Evolutionary conservation across 2,329 filamentous ascomycete species (phyloP).

Genomic region (Aspergillus niger): DNA sequence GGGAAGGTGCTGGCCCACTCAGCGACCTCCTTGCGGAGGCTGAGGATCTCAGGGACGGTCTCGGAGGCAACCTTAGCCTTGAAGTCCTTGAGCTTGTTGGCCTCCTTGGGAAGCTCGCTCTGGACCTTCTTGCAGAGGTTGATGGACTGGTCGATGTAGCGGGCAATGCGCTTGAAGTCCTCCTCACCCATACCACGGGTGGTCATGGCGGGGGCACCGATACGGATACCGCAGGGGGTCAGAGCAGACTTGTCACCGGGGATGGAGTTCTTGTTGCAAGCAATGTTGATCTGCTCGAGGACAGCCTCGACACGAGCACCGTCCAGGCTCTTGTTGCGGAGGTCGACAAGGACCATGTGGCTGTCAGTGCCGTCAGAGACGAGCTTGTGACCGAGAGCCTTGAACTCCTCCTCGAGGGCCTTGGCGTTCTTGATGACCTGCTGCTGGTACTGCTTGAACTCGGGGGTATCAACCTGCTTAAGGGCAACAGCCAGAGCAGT

Average conservation of each 20-base stretch:
- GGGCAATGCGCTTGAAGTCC: constrained; percentile 87
- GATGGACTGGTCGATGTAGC: constrained; percentile 87
- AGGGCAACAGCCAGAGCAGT: constrained; percentile 91
- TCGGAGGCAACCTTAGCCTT: constrained; percentile 84
- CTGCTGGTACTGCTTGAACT: constrained; percentile 91
- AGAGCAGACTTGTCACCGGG: constrained; percentile 97
- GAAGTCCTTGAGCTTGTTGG: constrained; percentile 99
- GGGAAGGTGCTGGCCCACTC: constrained; percentile 88
- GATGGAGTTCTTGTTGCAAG: constrained; percentile 99
- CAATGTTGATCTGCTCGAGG: constrained; percentile 97
- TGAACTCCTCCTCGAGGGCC: constrained; percentile 76
- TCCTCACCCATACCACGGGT: constrained; percentile 88
- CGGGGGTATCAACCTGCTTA: constrained; percentile 84
- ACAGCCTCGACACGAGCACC: constrained; percentile 92
- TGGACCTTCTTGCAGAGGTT: constrained; percentile 90
- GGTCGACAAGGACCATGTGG: constrained; percentile 89
- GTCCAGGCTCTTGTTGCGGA: constrained; percentile 86
- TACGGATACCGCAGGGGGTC: constrained; percentile 90
- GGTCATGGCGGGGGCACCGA: constrained; percentile 97
- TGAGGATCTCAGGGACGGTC: constrained; percentile 77
- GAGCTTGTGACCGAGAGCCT: constrained; percentile 72
- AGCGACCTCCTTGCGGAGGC: constrained; percentile 85
- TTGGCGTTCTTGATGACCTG: constrained; percentile 90
- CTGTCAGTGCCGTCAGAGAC: constrained; percentile 96
- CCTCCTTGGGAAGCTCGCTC: constrained; percentile 82